Percentiles rank a stretch among this genome's conserved stretches.
These are phyloP conservation scores for Penicillium canariense DNA, from an alignment of 495 filamentous ascomycete species.

Conservation along the genomic window DNA sequence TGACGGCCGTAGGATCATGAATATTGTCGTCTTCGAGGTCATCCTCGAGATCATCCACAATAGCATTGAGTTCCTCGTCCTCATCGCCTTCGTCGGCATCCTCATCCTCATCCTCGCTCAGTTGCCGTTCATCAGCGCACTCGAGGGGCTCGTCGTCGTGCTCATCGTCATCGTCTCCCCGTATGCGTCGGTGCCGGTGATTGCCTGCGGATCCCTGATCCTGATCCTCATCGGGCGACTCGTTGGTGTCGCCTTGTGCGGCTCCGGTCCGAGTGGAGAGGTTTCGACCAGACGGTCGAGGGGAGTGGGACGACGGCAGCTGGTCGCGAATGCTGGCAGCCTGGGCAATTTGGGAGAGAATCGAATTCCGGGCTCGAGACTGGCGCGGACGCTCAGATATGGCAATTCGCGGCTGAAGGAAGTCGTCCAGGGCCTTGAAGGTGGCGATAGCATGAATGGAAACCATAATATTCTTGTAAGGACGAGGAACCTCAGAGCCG, in stretches of 20 bases:
- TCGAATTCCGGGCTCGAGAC: conserved; percentile 63
- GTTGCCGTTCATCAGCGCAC: conserved; percentile 88
- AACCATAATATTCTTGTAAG: conserved; percentile 92
- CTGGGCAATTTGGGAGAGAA: conserved; percentile 75
- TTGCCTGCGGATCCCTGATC: conserved; percentile 37
- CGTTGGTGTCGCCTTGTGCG: conserved; percentile 27
- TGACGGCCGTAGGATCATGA: conserved; percentile 83
- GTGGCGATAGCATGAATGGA: conserved; percentile 98
- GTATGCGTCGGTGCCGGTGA: conserved; percentile 51
- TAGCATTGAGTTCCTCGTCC: conserved; percentile 71
- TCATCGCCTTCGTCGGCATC: conserved; percentile 66
- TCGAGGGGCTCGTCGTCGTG: conserved; percentile 67
- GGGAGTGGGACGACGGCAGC: conserved; percentile 29
- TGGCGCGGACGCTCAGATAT: conserved; percentile 75
- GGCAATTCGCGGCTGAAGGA: conserved; percentile 85
- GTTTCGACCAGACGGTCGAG: conserved; percentile 24
- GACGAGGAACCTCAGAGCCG: conserved; percentile 77
- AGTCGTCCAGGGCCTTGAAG: conserved; percentile 96
- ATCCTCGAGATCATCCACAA: conserved; percentile 88
- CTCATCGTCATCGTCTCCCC: conserved; percentile 57
- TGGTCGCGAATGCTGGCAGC: conserved; percentile 57
- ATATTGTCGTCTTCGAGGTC: conserved; percentile 73
- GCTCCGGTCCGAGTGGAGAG: conserved; percentile 28
- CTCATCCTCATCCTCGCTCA: conserved; percentile 75
- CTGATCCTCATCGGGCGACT: conserved; percentile 25